A percentile compares a stretch with the other conserved stretches of the same genome.
phyloP scores from a whole-genome alignment of 441 rosid genomes.

The Populus trichocarpa region DNA sequence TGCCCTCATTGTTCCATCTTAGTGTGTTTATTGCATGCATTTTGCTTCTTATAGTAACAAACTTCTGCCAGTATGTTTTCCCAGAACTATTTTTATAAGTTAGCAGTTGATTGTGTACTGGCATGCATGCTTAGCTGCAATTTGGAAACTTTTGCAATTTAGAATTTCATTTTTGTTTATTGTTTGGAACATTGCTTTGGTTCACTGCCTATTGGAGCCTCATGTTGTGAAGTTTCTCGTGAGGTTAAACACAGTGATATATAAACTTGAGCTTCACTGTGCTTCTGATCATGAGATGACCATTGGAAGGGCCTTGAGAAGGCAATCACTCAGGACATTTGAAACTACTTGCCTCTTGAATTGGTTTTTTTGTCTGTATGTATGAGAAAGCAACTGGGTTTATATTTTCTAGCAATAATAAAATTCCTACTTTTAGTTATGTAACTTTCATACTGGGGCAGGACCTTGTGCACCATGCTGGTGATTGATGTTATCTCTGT shows the following conservation, averaged over 20 bases:
- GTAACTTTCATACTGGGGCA: too few species aligned
- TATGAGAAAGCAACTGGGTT: neutral
- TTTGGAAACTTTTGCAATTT: neutral
- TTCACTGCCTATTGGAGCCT: slow-evolving; percentile 59
- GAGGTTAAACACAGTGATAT: slow-evolving; percentile 73
- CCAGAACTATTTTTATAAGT: neutral
- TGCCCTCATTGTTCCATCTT: neutral
- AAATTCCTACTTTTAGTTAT: neutral
- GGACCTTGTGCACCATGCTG: neutral
- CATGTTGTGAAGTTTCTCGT: slow-evolving; percentile 37
- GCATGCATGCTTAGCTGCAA: neutral
- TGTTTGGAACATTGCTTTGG: neutral
- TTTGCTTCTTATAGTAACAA: neutral
- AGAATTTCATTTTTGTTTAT: neutral
- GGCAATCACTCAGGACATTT: neutral
- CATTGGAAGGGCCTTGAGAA: neutral
- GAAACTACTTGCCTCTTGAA: neutral
- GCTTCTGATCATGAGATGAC: neutral
- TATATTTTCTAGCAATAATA: neutral
- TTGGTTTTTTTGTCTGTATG: neutral
- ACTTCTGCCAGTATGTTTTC: neutral
- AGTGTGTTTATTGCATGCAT: neutral
- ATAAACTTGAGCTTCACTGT: slow-evolving; percentile 23
- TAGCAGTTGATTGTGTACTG: neutral
- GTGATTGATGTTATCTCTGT: neutral